A percentile compares a stretch with the other conserved stretches of the same genome.
phyloP scores from a whole-genome alignment of 352 stramenopile genomes.

The Phytophthora boehmeriae region DNA sequence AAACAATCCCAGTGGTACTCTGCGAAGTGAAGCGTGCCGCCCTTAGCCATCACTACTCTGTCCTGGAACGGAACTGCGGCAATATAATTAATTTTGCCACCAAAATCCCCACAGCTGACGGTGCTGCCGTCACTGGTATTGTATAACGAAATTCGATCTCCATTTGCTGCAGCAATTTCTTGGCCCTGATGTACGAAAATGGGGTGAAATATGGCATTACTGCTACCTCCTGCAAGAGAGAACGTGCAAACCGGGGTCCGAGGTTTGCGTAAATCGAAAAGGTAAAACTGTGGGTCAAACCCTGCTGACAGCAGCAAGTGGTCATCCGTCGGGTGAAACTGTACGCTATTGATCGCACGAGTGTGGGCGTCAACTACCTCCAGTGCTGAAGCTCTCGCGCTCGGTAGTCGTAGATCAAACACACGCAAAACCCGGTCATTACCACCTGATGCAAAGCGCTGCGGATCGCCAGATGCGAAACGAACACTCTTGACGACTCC shows the following conservation, averaged over 20 bases:
- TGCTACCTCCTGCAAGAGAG: constrained; percentile 19
- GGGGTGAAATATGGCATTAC: constrained; percentile 55
- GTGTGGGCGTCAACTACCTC: constrained; percentile 36
- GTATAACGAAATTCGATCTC: constrained; percentile 47
- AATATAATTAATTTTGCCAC: constrained; percentile 36
- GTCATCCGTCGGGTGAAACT: constrained; percentile 53
- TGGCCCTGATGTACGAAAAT: constrained; percentile 44
- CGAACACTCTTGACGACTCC: constrained; percentile 57
- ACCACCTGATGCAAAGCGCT: constrained; percentile 48
- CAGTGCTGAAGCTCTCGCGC: constrained; percentile 9
- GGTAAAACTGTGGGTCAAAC: constrained; percentile 52
- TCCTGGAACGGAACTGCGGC: constrained; percentile 41
- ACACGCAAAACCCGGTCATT: constrained; percentile 53
- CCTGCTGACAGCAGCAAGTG: constrained; percentile 51
- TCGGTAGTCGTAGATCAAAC: constrained; percentile 32
- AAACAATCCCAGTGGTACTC: constrained; percentile 30
- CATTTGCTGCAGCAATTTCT: constrained; percentile 37
- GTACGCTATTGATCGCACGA: constrained; percentile 61
- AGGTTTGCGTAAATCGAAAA: constrained; percentile 52
- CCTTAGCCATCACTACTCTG: constrained; percentile 39
- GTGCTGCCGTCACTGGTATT: constrained; percentile 35
- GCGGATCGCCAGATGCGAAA: constrained; percentile 28
- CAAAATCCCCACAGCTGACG: constrained; percentile 43
- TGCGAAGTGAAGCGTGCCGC: constrained; percentile 33
- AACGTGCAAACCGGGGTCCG: constrained; percentile 44